phyloP scores from a whole-genome alignment of 768 basidiomycete genomes.

The Termitomyces bulborhizus region DNA sequence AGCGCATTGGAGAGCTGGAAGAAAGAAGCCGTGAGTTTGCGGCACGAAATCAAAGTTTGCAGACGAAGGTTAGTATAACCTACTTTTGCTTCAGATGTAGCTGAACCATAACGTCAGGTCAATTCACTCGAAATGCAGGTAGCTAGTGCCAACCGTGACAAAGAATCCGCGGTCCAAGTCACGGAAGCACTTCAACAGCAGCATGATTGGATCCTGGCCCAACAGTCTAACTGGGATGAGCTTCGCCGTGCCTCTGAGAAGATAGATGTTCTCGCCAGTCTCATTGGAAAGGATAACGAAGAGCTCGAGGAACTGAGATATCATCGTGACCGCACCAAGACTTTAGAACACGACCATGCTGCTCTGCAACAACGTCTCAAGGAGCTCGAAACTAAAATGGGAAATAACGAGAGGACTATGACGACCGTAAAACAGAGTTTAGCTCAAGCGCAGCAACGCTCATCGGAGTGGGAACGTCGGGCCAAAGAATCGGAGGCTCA shows the following conservation, averaged over 20 bases:
- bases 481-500: conserved; percentile 65
- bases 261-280: conserved; percentile 57
- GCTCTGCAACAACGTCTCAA: conserved; percentile 66
- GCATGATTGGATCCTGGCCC: conserved; percentile 49
- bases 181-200: conserved; percentile 51
- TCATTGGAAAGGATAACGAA: conserved; percentile 63
- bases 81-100: conserved; percentile 8
- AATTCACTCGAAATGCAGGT: conserved; percentile 55
- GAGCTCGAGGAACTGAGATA: conserved; percentile 68
- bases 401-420: conserved; percentile 56
- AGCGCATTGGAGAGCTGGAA: conserved; percentile 59
- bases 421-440: conserved; percentile 56
- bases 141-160: conserved; percentile 54
- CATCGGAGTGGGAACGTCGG: conserved; percentile 76
- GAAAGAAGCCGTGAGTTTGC: conserved; percentile 46
- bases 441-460: conserved; percentile 68
- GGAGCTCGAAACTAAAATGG: conserved; percentile 59
- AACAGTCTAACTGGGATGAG: conserved; percentile 78
- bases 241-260: conserved; percentile 66
- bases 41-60: conserved; percentile 51
- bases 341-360: conserved; percentile 61
- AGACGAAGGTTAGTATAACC: conserved; percentile 46
- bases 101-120: conserved; percentile 33
- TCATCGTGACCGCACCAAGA: conserved; percentile 54
- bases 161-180: conserved; percentile 47